These are phyloP conservation scores for Spizellomyces punctatus DNA, from an alignment of 192 early-diverging fungal species.

Conservation along the genomic window DNA sequence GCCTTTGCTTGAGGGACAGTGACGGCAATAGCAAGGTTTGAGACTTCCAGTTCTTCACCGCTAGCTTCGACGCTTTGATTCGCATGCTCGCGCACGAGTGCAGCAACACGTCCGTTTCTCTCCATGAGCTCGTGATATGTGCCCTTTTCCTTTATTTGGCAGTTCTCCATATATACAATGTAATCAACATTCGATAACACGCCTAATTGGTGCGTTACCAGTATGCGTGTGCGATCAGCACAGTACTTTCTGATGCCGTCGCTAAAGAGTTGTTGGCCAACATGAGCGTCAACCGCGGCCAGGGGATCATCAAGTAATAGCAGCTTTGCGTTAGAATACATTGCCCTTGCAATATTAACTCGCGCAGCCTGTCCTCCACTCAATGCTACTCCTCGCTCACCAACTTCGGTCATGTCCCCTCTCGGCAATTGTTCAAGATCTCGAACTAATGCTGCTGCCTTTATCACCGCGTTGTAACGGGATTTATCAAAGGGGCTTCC, in stretches of 20 bases:
- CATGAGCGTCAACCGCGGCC: conserved; percentile 54
- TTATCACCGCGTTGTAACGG: conserved; percentile 47
- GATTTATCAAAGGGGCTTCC: conserved; percentile 57
- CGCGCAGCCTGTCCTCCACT: conserved; percentile 75
- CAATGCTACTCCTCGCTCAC: conserved; percentile 68
- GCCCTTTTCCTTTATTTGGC: conserved; percentile 63
- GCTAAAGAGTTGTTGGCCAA: conserved; percentile 38
- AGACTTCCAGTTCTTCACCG: too few relatives aligned
- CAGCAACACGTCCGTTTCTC: conserved; percentile 1
- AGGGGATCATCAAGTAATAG: conserved; percentile 35
- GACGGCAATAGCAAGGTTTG: not conserved
- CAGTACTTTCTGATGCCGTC: conserved; percentile 52
- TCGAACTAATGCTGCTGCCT: conserved; percentile 44
- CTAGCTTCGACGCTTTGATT: not conserved
- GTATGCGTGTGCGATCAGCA: conserved; percentile 66
- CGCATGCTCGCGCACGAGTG: not conserved
- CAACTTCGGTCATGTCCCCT: conserved; percentile 65
- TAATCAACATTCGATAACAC: conserved; percentile 70
- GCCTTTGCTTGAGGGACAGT: not conserved
- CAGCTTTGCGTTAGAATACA: conserved; percentile 63
- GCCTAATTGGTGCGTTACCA: conserved; percentile 82
- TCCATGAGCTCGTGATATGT: conserved; percentile 50
- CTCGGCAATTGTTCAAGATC: conserved; percentile 66
- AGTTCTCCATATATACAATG: conserved; percentile 68
- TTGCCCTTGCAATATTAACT: conserved; percentile 74